phyloP scores from a whole-genome alignment of 306 rosid genomes.

The Glycine latifolia region DNA sequence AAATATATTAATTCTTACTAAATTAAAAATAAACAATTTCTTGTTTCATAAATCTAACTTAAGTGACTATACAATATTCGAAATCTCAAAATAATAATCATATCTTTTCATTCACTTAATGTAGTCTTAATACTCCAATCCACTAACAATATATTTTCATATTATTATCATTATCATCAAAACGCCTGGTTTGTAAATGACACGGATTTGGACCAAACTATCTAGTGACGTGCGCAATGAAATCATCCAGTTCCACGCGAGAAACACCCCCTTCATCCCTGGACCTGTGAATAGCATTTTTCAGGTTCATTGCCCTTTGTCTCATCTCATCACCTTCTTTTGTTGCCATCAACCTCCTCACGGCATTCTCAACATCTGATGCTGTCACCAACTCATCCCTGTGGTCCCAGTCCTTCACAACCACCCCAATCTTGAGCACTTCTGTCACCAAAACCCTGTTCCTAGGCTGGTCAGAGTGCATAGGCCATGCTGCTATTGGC shows the following conservation, averaged over 20 bases:
- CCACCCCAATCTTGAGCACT: slow-evolving; percentile 58
- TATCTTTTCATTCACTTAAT: neutral
- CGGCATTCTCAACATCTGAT: slow-evolving; percentile 45
- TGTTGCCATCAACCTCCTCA: slow-evolving; percentile 58
- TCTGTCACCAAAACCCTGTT: slow-evolving; percentile 62
- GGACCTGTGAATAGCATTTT: slow-evolving; percentile 45
- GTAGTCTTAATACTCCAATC: neutral
- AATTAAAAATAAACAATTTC: too few species aligned
- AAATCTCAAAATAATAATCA: neutral
- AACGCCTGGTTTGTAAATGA: too few species aligned
- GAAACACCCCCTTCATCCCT: slow-evolving; percentile 59
- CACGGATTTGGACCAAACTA: neutral
- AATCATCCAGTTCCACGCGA: slow-evolving; percentile 64
- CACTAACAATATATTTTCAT: too few species aligned
- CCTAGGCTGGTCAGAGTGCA: slow-evolving; percentile 85
- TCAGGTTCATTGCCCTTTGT: slow-evolving; percentile 54
- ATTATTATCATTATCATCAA: too few species aligned
- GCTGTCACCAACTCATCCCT: slow-evolving; percentile 54
- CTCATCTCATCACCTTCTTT: slow-evolving; percentile 65
- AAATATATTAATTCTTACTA: too few species aligned
- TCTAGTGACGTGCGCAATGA: slow-evolving; percentile 58
- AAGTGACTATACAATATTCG: too few species aligned
- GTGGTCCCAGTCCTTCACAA: slow-evolving; percentile 60
- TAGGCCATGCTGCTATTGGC: slow-evolving; percentile 77
- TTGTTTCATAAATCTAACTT: too few species aligned